A percentile compares a stretch with the other conserved stretches of the same genome.
These are phyloP conservation scores for Penicillium nordicum DNA, from an alignment of 2,329 filamentous ascomycete genomes.

Conservation along the genomic window DNA sequence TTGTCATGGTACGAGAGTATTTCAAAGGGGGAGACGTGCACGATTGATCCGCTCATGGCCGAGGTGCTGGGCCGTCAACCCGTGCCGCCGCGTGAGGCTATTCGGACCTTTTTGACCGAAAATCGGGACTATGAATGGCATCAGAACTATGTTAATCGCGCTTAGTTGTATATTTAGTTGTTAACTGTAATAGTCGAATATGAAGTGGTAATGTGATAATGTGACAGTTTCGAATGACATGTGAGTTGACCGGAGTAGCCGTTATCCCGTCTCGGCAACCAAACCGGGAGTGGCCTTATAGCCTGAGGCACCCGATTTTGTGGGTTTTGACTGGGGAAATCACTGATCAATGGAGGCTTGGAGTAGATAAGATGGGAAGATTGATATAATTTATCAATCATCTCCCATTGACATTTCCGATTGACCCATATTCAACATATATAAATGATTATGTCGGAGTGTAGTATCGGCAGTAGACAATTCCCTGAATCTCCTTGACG, in stretches of 20 bases:
- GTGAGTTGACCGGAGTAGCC: not conserved
- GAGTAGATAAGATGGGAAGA: not conserved
- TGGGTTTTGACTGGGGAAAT: not conserved
- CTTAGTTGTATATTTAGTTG: not conserved
- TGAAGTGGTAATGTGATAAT: not conserved
- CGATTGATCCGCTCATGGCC: conserved; percentile 43
- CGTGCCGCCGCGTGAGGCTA: conserved; percentile 38
- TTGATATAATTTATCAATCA: not conserved
- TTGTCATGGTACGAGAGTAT: conserved; percentile 48
- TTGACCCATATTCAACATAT: not conserved
- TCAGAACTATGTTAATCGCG: conserved; percentile 40
- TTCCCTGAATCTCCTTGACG: conserved; percentile 9
- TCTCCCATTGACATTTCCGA: not conserved
- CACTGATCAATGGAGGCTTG: not conserved
- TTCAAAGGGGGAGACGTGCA: conserved; percentile 42
- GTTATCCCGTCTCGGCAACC: conserved; percentile 16
- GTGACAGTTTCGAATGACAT: not conserved
- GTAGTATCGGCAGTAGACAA: conserved; percentile 8
- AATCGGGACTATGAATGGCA: conserved; percentile 44
- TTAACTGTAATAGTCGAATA: not conserved
- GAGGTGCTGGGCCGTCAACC: conserved; percentile 47
- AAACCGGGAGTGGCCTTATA: conserved; percentile 12
- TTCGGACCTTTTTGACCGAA: conserved; percentile 29
- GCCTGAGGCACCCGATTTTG: conserved; percentile 10
- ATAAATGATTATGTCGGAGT: not conserved